phyloP scores from a whole-genome alignment of 306 rosid species.

The Acacia crassicarpa region DNA sequence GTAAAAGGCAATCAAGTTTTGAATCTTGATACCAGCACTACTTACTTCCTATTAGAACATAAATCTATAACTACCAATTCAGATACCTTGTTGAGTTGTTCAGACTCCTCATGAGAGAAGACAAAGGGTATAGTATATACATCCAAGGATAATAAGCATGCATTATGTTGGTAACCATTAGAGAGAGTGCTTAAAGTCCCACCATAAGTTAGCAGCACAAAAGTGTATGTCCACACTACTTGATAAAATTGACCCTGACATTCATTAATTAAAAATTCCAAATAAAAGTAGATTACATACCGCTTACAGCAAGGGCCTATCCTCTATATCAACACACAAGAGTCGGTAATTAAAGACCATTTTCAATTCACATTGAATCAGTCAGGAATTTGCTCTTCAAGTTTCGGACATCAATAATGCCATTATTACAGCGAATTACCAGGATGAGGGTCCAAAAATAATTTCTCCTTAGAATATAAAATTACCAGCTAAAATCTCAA shows the following conservation, averaged over 20 bases:
- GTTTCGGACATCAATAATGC: background rate
- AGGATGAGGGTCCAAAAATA: background rate
- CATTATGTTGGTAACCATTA: conserved; percentile 1
- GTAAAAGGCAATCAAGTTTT: background rate
- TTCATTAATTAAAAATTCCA: conserved; percentile 14
- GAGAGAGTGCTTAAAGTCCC: conserved; percentile 14
- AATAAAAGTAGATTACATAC: background rate
- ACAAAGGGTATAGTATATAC: conserved; percentile 23
- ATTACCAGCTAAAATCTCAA: background rate
- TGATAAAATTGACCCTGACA: conserved; percentile 31
- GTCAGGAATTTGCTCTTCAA: too few relatives aligned
- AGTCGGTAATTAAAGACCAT: background rate
- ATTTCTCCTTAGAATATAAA: background rate
- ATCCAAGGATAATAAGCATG: conserved; percentile 26
- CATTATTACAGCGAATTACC: background rate
- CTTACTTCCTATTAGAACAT: background rate
- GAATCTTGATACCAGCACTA: background rate
- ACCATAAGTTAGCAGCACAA: conserved; percentile 16
- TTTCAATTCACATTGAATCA: background rate
- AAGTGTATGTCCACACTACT: conserved; percentile 24
- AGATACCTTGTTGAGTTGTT: conserved; percentile 35
- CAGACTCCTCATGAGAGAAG: conserved; percentile 21
- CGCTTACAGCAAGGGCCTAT: background rate
- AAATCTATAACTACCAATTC: background rate
- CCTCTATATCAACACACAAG: background rate